Base-by-base conservation (phyloP, 441 rosid species). In the Eutrema salsugineum region DNA sequence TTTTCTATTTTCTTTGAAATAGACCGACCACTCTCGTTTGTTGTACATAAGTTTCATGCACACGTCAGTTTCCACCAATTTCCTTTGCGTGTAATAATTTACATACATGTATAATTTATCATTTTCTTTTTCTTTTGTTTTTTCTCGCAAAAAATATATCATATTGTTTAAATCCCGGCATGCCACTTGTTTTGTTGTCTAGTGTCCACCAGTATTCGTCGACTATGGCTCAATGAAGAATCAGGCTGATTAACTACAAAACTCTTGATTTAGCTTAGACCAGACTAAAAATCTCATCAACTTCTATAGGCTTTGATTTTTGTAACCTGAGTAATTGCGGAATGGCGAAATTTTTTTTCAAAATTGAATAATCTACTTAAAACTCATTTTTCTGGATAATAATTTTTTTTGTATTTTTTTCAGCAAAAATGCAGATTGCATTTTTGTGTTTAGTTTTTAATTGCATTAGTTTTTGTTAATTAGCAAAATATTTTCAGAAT, bases 11-110 rank as follows among this genome's bases (percentile, higher is more conserved):
- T 43, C 35, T 44, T 68, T n/a, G 55, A 44, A 62, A 44, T 56
- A 55, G 51, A 66, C 72, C 72, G 55, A 49, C 67, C 12, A 40
- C 43, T 30, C 38, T 63, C 49, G 20, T 44, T 55, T 50, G 38
- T 43, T 40, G 62, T 71, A 40, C 54, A 51, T 62, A 42, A 35
- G 38, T 28, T 63, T 66, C 43, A 28, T 30, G 39, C 27, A 48
- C 62, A 65, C 30, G 61, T 73, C 77, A 73, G 44, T 28, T 66
- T 58, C 72, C 77, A 73, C 77, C 49, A 15, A 58, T 30, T 56
- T 57, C 17, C 71, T 44, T 72, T 56, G 70, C 70, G 57, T 72
- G 64, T 44, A 49, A 36, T 14, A 56, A 17, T 64, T 35, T 72
- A 46, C 59, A 17, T 64, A 64, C 51, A 56, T 40, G 19, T 51